phyloP scores from a whole-genome alignment of 208 protist species.

The Acanthamoeba culbertsoni region DNA sequence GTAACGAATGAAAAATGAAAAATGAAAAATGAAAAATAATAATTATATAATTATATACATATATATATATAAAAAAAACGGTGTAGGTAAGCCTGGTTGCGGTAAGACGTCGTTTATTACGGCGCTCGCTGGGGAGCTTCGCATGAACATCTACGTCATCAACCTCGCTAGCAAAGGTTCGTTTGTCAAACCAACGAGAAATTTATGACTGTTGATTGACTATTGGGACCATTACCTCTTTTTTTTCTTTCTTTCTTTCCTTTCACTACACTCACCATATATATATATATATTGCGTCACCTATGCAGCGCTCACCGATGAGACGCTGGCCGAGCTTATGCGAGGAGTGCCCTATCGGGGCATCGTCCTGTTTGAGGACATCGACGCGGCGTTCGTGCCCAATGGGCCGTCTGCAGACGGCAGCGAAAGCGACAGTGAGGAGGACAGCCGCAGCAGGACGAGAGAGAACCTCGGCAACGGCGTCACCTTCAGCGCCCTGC shows the following conservation, averaged over 20 bases:
- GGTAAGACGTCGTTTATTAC: conserved; percentile 45
- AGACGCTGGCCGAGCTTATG: conserved; percentile 78
- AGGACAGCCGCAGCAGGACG: background rate
- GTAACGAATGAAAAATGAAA: conserved; percentile 53
- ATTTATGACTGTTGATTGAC: no score
- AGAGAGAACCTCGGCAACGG: background rate
- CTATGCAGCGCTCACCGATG: background rate
- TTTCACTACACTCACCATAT: conserved; percentile 81
- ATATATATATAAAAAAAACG: no score
- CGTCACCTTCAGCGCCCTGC: conserved; percentile 92
- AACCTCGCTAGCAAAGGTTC: conserved; percentile 85
- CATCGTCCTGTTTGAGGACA: conserved; percentile 94
- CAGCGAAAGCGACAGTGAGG: background rate
- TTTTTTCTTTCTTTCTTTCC: no score
- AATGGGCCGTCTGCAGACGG: background rate
- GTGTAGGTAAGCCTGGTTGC: conserved; percentile 80
- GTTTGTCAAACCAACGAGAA: conserved; percentile 77
- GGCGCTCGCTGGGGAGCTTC: conserved; percentile 91
- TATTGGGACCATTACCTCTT: no score
- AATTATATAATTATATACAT: no score
- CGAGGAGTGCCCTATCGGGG: conserved; percentile 87
- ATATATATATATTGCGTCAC: conserved; percentile 90
- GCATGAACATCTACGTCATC: conserved; percentile 91
- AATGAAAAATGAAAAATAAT: no score
- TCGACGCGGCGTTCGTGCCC: conserved; percentile 92